Percentiles rank a stretch among this genome's conserved stretches.
These are phyloP conservation scores for Saccharomyces hybrid DNA, from an alignment of 1,139 yeast species.

Conservation along the genomic window DNA sequence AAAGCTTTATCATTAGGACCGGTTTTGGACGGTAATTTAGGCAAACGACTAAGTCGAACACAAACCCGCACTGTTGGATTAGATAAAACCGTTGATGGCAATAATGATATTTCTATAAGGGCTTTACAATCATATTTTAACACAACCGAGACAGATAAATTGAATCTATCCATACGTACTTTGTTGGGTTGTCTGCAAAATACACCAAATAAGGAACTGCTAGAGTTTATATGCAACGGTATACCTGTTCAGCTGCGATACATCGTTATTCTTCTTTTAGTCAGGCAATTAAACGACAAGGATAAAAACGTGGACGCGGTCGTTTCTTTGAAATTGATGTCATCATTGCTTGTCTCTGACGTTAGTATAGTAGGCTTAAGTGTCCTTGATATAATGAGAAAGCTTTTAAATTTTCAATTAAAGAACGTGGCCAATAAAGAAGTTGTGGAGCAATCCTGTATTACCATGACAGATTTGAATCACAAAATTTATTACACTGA, in stretches of 20 bases:
- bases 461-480: conserved; percentile 27
- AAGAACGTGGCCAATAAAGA: conserved; percentile 29
- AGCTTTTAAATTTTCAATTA: conserved; percentile 53
- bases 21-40: conserved; percentile 3
- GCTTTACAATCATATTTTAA: conserved; percentile 45
- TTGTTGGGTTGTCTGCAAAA: conserved; percentile 36
- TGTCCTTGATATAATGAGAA: conserved; percentile 71
- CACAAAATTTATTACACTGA: conserved; percentile 29
- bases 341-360: conserved; percentile 65
- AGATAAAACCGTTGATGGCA: conserved; percentile 18
- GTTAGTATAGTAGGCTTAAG: conserved; percentile 86
- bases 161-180: conserved; percentile 41
- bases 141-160: conserved; percentile 44
- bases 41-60: conserved; percentile 26
- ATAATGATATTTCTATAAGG: conserved; percentile 25
- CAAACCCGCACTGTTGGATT: conserved; percentile 24
- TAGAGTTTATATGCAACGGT: conserved; percentile 66
- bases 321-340: conserved; percentile 46
- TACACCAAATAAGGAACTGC: conserved; percentile 35
- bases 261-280: conserved; percentile 45
- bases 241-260: conserved; percentile 86
- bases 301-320: conserved; percentile 15
- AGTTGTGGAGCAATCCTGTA: conserved; percentile 21
- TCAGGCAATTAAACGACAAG: conserved; percentile 27
- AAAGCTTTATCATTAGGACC: conserved; percentile 14